These are phyloP conservation scores for Xylaria acuta DNA, from an alignment of 495 filamentous ascomycete species.

Conservation along the genomic window DNA sequence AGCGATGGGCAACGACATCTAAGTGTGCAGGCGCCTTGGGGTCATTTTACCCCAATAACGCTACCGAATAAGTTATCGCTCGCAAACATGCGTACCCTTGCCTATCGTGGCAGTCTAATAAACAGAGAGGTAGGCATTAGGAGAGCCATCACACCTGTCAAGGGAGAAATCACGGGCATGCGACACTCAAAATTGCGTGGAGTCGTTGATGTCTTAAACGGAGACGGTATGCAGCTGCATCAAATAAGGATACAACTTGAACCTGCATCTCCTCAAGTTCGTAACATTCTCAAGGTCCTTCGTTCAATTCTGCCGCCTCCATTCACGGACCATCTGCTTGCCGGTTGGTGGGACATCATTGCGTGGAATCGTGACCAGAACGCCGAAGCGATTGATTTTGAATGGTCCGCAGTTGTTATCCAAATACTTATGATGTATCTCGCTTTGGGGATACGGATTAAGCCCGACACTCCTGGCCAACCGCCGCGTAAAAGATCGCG, in stretches of 20 bases:
- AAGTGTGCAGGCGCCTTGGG: conserved; percentile 79
- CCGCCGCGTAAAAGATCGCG: conserved; percentile 35
- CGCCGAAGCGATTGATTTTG: conserved; percentile 59
- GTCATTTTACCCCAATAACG: conserved; percentile 61
- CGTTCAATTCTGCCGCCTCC: conserved; percentile 65
- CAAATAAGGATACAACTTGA: conserved; percentile 70
- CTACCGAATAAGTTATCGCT: conserved; percentile 51
- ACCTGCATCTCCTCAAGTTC: conserved; percentile 66
- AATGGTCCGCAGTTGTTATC: conserved; percentile 82
- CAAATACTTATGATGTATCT: conserved; percentile 65
- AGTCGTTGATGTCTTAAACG: conserved; percentile 68
- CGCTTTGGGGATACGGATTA: conserved; percentile 40
- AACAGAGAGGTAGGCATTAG: conserved; percentile 36
- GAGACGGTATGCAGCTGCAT: conserved; percentile 61
- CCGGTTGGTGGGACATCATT: conserved; percentile 78
- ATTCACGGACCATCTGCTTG: conserved; percentile 68
- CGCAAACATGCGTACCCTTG: conserved; percentile 47
- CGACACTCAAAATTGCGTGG: conserved; percentile 58
- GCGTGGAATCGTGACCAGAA: conserved; percentile 67
- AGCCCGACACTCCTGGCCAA: conserved; percentile 28
- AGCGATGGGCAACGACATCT: conserved; percentile 67
- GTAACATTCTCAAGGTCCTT: conserved; percentile 64
- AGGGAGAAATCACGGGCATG: conserved; percentile 49
- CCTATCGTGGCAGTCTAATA: conserved; percentile 45
- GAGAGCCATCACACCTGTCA: conserved; percentile 39